Evolutionary conservation across 2,329 filamentous ascomycete species (phyloP).

Genomic region (Dactylellina sp.): DNA sequence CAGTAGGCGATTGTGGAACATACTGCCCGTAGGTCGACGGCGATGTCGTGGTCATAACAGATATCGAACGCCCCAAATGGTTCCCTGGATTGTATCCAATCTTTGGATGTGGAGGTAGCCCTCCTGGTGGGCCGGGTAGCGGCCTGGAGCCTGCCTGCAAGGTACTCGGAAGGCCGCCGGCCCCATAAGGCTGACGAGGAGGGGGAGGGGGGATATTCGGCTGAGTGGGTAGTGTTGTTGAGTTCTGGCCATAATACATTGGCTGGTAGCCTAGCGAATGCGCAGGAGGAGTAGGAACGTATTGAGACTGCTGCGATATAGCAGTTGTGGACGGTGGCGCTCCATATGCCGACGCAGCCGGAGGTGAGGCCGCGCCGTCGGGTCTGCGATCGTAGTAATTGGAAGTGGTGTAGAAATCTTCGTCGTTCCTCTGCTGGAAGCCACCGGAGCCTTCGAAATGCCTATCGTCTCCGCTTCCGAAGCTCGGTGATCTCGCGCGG

Average conservation of each 20-base stretch:
- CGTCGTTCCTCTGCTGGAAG: constrained; percentile 57
- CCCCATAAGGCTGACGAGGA: constrained; percentile 53
- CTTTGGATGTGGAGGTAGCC: constrained; percentile 43
- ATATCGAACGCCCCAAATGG: constrained; percentile 50
- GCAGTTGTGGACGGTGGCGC: constrained; percentile 41
- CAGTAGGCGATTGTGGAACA: constrained; percentile 51
- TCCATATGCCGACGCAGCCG: constrained; percentile 54
- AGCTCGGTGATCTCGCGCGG: constrained; percentile 74
- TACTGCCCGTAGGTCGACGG: constrained; percentile 42
- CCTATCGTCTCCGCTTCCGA: constrained; percentile 80
- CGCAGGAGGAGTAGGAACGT: constrained; percentile 54
- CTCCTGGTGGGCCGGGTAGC: constrained; percentile 38
- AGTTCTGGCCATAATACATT: constrained; percentile 52
- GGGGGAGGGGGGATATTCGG: constrained; percentile 54
- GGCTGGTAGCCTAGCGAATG: constrained; percentile 53
- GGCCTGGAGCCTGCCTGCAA: constrained; percentile 39
- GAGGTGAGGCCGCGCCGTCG: constrained; percentile 53
- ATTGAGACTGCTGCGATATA: constrained; percentile 50
- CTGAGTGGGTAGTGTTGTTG: constrained; percentile 50
- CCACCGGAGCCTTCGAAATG: constrained; percentile 65
- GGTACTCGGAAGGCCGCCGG: constrained; percentile 21
- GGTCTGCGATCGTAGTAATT: constrained; percentile 55
- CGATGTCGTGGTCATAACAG: constrained; percentile 39
- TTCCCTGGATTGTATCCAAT: constrained; percentile 51
- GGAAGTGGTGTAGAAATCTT: constrained; percentile 57